phyloP scores from a whole-genome alignment of 192 early-diverging fungal species.

The Entomortierella lignicola region DNA sequence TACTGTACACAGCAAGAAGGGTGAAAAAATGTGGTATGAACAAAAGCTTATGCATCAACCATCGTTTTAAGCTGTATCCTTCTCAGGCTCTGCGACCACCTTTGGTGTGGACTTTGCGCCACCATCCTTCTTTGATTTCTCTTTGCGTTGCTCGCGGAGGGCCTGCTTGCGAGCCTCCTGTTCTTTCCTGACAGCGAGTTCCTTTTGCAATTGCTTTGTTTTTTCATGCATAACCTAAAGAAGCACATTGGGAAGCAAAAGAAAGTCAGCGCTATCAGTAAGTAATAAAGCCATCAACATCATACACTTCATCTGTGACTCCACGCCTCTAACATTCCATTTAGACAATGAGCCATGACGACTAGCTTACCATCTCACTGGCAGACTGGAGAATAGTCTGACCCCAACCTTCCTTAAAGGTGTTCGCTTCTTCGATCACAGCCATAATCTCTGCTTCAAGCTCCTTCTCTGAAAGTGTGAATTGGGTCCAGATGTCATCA shows the following conservation, averaged over 20 bases:
- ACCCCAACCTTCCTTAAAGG: constrained; percentile 85
- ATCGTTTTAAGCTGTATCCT: not conserved
- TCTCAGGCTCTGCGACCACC: constrained; percentile 1
- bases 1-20: too few relatives aligned
- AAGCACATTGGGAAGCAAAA: not conserved
- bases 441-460: constrained; percentile 85
- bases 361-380: constrained; percentile 71
- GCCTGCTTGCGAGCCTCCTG: constrained; percentile 49
- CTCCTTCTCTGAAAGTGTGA: constrained; percentile 84
- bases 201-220: constrained; percentile 54
- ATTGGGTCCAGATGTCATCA: constrained; percentile 85
- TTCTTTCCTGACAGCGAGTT: constrained; percentile 38
- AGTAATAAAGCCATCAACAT: too few relatives aligned
- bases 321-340: too few relatives aligned
- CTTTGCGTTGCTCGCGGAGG: constrained; percentile 25
- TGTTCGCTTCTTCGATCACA: constrained; percentile 87
- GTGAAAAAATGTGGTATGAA: too few relatives aligned
- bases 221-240: constrained; percentile 46
- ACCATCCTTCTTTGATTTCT: constrained; percentile 23
- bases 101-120: constrained; percentile 2
- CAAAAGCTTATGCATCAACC: too few relatives aligned
- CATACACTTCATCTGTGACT: too few relatives aligned
- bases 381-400: constrained; percentile 88
- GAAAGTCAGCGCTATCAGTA: too few relatives aligned
- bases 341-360: too few relatives aligned